A percentile compares a stretch with the other conserved stretches of the same genome.
Conservation (phyloP, 73 alveolate species). For the Stentor roeselii region DNA sequence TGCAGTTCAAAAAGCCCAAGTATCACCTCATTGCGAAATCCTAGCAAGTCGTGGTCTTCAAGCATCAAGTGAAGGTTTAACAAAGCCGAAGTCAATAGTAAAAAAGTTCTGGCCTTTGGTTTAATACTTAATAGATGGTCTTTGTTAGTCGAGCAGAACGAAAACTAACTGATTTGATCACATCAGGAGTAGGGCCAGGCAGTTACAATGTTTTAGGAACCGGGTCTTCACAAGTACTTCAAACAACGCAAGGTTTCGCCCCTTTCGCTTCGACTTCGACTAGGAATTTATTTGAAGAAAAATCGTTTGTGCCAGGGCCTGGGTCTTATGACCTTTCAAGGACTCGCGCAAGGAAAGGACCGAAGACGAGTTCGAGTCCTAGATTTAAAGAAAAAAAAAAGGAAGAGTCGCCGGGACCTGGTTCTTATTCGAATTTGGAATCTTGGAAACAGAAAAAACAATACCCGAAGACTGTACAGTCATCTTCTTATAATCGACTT, state of each 20-base stretch:
- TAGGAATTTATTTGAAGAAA: background rate
- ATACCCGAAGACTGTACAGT: background rate
- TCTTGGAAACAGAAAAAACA: conserved; percentile 10
- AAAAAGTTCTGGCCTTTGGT: conserved; percentile 21
- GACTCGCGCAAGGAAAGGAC: conserved; percentile 14
- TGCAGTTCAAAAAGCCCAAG: background rate
- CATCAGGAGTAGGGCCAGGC: conserved; percentile 42
- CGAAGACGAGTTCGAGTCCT: conserved; percentile 32
- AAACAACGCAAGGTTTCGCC: background rate
- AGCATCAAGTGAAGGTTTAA: conserved; percentile 15
- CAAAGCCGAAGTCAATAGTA: background rate
- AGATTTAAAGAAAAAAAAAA: conserved; percentile 35
- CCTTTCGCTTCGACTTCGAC: conserved; percentile 29
- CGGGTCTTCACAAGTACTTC: conserved; percentile 26
- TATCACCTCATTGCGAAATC: conserved; percentile 5
- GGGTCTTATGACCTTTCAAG: conserved; percentile 31
- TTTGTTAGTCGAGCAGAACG: conserved; percentile 31
- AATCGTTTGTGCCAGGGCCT: conserved; percentile 41
- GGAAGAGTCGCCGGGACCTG: conserved; percentile 44
- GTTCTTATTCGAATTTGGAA: conserved; percentile 18
- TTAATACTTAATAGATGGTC: background rate
- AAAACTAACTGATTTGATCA: background rate
- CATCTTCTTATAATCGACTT: conserved; percentile 21
- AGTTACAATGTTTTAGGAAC: no score
- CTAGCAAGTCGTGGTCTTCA: background rate